Evolutionary conservation across 1,284 basidiomycete genomes (phyloP).

Genomic region (Tilletia caries): DNA sequence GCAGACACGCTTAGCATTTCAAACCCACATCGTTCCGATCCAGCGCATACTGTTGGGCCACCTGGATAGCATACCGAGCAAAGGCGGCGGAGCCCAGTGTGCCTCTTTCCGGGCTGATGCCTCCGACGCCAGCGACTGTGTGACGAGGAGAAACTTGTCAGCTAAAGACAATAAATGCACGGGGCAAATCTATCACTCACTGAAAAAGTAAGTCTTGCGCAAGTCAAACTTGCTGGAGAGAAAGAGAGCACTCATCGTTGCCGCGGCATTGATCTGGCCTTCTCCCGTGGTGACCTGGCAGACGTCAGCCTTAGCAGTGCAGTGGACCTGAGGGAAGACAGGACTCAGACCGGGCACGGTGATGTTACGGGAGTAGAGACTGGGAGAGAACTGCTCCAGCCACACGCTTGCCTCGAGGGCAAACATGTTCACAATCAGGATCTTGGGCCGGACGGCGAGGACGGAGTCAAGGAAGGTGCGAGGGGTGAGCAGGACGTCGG

Average conservation of each 20-base stretch:
- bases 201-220: constrained; percentile 58
- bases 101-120: constrained; percentile 57
- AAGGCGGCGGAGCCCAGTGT: constrained; percentile 59
- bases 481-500: neutral
- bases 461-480: neutral
- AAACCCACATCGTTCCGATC: neutral
- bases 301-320: constrained; percentile 55
- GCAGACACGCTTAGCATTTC: no score
- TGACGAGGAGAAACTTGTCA: neutral
- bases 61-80: constrained; percentile 36
- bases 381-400: constrained; percentile 29
- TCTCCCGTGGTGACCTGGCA: constrained; percentile 57
- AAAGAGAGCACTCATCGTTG: constrained; percentile 54
- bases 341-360: constrained; percentile 58
- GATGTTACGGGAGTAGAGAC: constrained; percentile 54
- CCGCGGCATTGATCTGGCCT: constrained; percentile 60
- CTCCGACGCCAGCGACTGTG: constrained; percentile 58
- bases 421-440: constrained; percentile 47
- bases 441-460: neutral
- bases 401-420: constrained; percentile 52
- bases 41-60: neutral
- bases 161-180: no score
- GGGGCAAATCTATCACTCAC: no score
- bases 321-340: constrained; percentile 57
- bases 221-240: constrained; percentile 54